Evolutionary conservation across 129 eudicot genomes (phyloP).

Genomic region (Artemisia argyi): DNA sequence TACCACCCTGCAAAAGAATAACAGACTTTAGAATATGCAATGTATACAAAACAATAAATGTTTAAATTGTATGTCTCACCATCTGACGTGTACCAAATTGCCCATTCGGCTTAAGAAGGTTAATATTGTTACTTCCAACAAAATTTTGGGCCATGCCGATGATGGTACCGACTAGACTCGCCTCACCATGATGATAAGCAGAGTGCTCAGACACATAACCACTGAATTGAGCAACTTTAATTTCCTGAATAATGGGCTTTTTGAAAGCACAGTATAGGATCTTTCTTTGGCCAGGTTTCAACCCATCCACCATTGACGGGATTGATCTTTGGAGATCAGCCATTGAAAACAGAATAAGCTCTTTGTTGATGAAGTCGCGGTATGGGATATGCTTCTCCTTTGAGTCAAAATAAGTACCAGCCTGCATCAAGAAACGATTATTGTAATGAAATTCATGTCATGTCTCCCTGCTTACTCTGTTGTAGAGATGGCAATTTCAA

Average conservation of each 20-base stretch:
- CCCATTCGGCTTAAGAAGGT: conserved; percentile 73
- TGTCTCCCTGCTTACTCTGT: background rate
- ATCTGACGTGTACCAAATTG: conserved; percentile 88
- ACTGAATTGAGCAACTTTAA: conserved; percentile 84
- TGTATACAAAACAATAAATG: background rate
- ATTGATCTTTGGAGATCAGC: conserved; percentile 94
- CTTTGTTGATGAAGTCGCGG: conserved; percentile 91
- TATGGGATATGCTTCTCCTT: conserved; percentile 65
- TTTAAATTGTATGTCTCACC: conserved; percentile 36
- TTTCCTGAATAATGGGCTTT: conserved; percentile 63
- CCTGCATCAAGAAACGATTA: conserved; percentile 43
- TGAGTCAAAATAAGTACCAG: conserved; percentile 79
- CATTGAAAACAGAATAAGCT: conserved; percentile 77
- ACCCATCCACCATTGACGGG: conserved; percentile 90
- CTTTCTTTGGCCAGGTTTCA: conserved; percentile 96
- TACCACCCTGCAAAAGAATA: conserved; percentile 67
- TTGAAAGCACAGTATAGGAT: conserved; percentile 86
- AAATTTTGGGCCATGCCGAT: conserved; percentile 95
- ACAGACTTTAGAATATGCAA: background rate
- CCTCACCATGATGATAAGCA: conserved; percentile 97
- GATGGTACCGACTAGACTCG: conserved; percentile 75
- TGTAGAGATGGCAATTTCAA: background rate
- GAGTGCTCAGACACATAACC: conserved; percentile 91
- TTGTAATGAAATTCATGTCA: background rate
- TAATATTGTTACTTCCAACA: conserved; percentile 82